phyloP scores from a whole-genome alignment of 768 basidiomycete genomes.

The Agaricus sinodeliciosus region DNA sequence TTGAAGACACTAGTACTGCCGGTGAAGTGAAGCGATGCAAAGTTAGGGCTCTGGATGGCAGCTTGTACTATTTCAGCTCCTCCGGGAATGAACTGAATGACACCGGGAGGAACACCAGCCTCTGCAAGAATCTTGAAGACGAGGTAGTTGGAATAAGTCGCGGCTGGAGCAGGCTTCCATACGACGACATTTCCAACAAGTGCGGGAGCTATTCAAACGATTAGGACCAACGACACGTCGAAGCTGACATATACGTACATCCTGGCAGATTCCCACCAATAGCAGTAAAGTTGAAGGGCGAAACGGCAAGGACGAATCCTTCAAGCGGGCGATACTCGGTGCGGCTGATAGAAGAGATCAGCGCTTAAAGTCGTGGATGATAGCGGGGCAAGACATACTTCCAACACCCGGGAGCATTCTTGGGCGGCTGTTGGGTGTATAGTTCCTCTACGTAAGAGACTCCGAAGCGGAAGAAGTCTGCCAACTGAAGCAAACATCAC shows the following conservation, averaged over 20 bases:
- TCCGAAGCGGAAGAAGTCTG: slow-evolving; percentile 94
- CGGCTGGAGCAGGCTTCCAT: slow-evolving; percentile 97
- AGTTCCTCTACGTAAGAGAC: slow-evolving; percentile 97
- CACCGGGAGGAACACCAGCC: slow-evolving; percentile 89
- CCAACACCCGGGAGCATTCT: slow-evolving; percentile 85
- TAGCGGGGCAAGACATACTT: slow-evolving; percentile 57
- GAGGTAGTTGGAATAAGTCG: slow-evolving; percentile 93
- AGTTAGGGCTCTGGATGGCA: slow-evolving; percentile 69
- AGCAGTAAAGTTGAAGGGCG: slow-evolving; percentile 98
- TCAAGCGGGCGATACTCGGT: slow-evolving; percentile 96
- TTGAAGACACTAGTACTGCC: slow-evolving; percentile 94
- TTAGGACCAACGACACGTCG: not conserved
- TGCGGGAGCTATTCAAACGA: slow-evolving; percentile 57
- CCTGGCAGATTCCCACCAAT: slow-evolving; percentile 94
- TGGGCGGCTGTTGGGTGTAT: slow-evolving; percentile 83
- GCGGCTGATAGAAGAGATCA: slow-evolving; percentile 46
- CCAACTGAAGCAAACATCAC: slow-evolving; percentile 38
- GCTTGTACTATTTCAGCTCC: slow-evolving; percentile 84
- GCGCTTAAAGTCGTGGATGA: not conserved
- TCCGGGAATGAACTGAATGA: slow-evolving; percentile 96
- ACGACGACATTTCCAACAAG: slow-evolving; percentile 91
- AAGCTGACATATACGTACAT: slow-evolving; percentile 28
- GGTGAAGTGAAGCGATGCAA: slow-evolving; percentile 93
- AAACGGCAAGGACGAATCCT: slow-evolving; percentile 95
- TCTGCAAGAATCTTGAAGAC: slow-evolving; percentile 87